Evolutionary conservation across 129 eudicot genomes (phyloP).

Genomic region (Logfia minima): DNA sequence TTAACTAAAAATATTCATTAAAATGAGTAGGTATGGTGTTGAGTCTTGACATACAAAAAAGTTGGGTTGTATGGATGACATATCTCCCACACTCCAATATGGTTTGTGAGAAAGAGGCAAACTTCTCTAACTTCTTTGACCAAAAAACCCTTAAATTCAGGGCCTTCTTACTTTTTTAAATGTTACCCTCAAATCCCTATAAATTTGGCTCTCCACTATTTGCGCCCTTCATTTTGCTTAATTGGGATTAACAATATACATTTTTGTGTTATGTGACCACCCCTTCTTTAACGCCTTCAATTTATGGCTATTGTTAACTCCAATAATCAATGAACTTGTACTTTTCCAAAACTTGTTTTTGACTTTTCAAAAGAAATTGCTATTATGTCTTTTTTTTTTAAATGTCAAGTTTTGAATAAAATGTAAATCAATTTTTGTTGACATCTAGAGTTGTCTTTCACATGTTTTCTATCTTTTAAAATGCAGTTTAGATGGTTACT

Average conservation of each 20-base stretch:
- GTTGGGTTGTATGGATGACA: conserved; percentile 35
- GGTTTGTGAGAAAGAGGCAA: conserved; percentile 32
- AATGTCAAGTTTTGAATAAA: background rate
- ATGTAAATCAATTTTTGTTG: background rate
- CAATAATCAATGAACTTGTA: conserved; percentile 25
- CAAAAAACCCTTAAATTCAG: conserved; percentile 40
- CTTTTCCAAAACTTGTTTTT: conserved; percentile 5
- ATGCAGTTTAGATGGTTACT: conserved; percentile 15
- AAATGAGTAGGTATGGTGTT: conserved; percentile 26
- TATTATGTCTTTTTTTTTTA: background rate
- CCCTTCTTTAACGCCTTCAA: conserved; percentile 35
- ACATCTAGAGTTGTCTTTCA: background rate
- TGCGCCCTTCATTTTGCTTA: conserved; percentile 39
- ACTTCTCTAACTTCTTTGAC: conserved; percentile 32
- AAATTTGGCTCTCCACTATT: conserved; percentile 34
- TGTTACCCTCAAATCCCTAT: conserved; percentile 42
- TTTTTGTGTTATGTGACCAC: conserved; percentile 31
- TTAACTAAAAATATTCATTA: background rate
- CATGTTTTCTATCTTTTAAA: conserved; percentile 6
- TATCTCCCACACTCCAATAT: conserved; percentile 36
- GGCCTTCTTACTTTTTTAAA: conserved; percentile 23
- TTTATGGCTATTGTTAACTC: conserved; percentile 35
- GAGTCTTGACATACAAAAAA: conserved; percentile 7
- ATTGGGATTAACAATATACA: conserved; percentile 43
- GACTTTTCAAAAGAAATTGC: background rate